Evolutionary conservation across 1,284 basidiomycete genomes (phyloP).

Genomic region (Trichosporon asahii): DNA sequence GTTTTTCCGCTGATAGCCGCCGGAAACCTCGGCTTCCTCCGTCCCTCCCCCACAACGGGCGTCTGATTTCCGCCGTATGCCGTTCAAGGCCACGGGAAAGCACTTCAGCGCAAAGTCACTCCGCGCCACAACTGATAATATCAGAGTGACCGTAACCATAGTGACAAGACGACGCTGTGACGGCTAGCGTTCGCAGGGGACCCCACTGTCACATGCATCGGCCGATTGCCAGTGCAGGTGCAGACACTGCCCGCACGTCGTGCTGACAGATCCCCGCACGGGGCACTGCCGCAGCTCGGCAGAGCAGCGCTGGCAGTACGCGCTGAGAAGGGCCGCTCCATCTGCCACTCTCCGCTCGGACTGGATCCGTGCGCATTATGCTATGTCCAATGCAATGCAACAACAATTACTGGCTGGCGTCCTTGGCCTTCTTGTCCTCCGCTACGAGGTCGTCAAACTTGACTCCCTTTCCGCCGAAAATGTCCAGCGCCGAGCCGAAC

Average conservation of each 20-base stretch:
- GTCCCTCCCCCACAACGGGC: neutral
- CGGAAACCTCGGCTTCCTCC: neutral
- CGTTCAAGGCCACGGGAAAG: neutral
- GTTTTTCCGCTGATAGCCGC: constrained; percentile 3
- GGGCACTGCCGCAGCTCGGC: neutral
- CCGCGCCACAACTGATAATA: neutral
- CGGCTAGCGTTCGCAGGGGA: neutral
- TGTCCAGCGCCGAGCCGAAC: constrained; percentile 83
- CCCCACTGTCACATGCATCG: neutral
- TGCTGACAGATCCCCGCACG: neutral
- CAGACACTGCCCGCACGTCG: neutral
- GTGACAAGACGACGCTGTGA: neutral
- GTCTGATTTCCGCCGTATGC: neutral
- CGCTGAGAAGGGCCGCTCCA: neutral
- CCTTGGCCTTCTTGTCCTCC: constrained; percentile 41
- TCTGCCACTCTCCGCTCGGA: neutral
- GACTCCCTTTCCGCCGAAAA: constrained; percentile 74
- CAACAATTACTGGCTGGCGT: constrained; percentile 1
- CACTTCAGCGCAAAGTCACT: neutral
- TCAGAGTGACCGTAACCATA: neutral
- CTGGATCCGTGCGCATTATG: neutral
- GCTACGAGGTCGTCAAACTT: constrained; percentile 66
- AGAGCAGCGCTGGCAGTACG: neutral
- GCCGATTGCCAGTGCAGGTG: neutral
- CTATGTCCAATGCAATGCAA: neutral